phyloP scores from a whole-genome alignment of 2,329 filamentous ascomycete genomes.

The Dactylellina sp. region DNA sequence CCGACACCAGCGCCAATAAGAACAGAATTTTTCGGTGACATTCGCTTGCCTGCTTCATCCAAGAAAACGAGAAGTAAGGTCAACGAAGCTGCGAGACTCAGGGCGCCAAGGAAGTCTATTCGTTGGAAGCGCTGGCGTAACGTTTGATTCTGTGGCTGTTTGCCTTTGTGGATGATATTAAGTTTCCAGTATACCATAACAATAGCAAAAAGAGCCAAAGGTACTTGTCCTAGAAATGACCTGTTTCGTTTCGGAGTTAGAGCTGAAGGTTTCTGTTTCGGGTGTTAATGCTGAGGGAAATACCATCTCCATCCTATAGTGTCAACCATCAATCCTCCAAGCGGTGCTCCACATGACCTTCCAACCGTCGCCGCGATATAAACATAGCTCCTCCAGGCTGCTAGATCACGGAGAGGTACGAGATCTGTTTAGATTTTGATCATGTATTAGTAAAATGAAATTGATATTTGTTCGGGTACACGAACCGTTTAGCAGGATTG shows the following conservation, averaged over 20 bases:
- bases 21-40: neutral
- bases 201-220: constrained; percentile 75
- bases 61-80: constrained; percentile 44
- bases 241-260: no score
- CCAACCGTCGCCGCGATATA: constrained; percentile 68
- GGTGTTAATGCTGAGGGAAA: constrained; percentile 32
- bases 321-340: constrained; percentile 73
- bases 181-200: constrained; percentile 69
- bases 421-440: constrained; percentile 24
- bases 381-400: constrained; percentile 69
- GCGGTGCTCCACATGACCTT: constrained; percentile 69
- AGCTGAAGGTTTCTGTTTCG: no score
- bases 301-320: constrained; percentile 75
- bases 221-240: constrained; percentile 78
- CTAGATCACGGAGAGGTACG: constrained; percentile 67
- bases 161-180: constrained; percentile 18
- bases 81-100: constrained; percentile 35
- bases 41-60: constrained; percentile 36
- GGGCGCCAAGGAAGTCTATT: constrained; percentile 47
- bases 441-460: constrained; percentile 63
- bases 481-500: constrained; percentile 69
- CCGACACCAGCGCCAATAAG: constrained; percentile 30
- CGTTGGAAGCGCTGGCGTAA: constrained; percentile 43
- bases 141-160: constrained; percentile 1
- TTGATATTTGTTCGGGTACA: neutral